Percentiles rank a stretch among this genome's conserved stretches.
Conservation (phyloP, 2,329 filamentous ascomycete genomes). For the Calcarisporium arbuscula region DNA sequence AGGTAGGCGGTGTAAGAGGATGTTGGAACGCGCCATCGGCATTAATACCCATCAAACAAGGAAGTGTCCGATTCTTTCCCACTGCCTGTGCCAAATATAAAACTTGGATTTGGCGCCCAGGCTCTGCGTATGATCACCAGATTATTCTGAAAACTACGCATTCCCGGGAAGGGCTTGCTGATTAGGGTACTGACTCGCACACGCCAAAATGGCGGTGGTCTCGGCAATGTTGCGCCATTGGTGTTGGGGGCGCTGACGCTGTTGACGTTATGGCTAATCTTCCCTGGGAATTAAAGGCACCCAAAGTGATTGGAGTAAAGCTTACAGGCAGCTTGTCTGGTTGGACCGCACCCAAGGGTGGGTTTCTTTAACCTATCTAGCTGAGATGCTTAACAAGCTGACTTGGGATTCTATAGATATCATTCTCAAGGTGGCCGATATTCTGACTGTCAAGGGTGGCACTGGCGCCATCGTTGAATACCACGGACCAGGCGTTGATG, state of each 20-base stretch:
- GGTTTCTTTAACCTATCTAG: slow-evolving; percentile 20
- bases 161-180: slow-evolving; percentile 96
- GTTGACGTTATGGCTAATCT: slow-evolving; percentile 97
- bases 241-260: slow-evolving; percentile 96
- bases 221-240: slow-evolving; percentile 91
- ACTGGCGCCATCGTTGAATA: slow-evolving; percentile 88
- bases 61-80: slow-evolving; percentile 98
- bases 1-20: slow-evolving; percentile 90
- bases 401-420: slow-evolving; percentile 55
- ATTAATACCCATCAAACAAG: too few relatives aligned
- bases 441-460: slow-evolving; percentile 95
- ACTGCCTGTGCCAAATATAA: slow-evolving; percentile 97
- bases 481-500: slow-evolving; percentile 64
- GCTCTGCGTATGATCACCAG: slow-evolving; percentile 99
- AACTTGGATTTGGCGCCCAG: slow-evolving; percentile 99
- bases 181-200: slow-evolving; percentile 98
- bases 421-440: slow-evolving; percentile 94
- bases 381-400: background rate
- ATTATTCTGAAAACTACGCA: slow-evolving; percentile 98
- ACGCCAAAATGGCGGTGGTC: slow-evolving; percentile 95
- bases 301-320: slow-evolving; percentile 93
- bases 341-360: slow-evolving; percentile 91
- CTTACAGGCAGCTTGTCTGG: slow-evolving; percentile 83
- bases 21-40: slow-evolving; percentile 76
- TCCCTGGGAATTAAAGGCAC: slow-evolving; percentile 97